Conservation (phyloP, 2,329 filamentous ascomycete species). For the Cytospora piceicola region DNA sequence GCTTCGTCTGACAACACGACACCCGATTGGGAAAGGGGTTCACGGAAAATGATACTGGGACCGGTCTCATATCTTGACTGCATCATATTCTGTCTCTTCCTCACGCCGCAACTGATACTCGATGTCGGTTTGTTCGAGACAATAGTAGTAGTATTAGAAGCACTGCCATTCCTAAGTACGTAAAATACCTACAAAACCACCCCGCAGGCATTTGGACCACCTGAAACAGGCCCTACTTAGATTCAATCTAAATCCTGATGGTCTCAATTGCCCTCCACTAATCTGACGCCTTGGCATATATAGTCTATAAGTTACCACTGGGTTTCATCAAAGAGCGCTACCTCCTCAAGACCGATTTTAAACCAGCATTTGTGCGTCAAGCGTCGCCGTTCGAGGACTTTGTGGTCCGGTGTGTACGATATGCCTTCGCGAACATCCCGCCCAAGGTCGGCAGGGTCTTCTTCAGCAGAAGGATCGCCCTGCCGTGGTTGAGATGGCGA, state of each 20-base stretch:
- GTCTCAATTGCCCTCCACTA: conserved; percentile 58
- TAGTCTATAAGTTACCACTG: conserved; percentile 63
- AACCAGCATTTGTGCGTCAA: conserved; percentile 66
- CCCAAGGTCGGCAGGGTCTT: conserved; percentile 73
- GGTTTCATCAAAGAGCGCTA: conserved; percentile 63
- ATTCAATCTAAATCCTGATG: conserved; percentile 36
- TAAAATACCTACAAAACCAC: conserved; percentile 23
- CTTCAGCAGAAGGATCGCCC: conserved; percentile 72
- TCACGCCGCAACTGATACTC: conserved; percentile 72
- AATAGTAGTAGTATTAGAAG: conserved; percentile 59
- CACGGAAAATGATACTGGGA: conserved; percentile 67
- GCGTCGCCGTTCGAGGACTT: conserved; percentile 78
- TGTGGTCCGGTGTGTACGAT: conserved; percentile 76
- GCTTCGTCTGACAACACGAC: background rate
- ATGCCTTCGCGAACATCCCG: conserved; percentile 74
- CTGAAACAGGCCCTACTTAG: background rate
- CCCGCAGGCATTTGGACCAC: background rate
- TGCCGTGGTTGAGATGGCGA: conserved; percentile 76
- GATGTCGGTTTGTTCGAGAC: conserved; percentile 67
- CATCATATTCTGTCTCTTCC: conserved; percentile 70
- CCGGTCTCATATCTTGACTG: conserved; percentile 79
- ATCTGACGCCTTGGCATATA: background rate
- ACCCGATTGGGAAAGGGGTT: background rate
- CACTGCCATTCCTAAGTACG: conserved; percentile 72
- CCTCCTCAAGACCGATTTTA: conserved; percentile 47